A percentile compares a stretch with the other conserved stretches of the same genome.
phyloP scores from a whole-genome alignment of 805 yeast species.

The Pichia heedii region DNA sequence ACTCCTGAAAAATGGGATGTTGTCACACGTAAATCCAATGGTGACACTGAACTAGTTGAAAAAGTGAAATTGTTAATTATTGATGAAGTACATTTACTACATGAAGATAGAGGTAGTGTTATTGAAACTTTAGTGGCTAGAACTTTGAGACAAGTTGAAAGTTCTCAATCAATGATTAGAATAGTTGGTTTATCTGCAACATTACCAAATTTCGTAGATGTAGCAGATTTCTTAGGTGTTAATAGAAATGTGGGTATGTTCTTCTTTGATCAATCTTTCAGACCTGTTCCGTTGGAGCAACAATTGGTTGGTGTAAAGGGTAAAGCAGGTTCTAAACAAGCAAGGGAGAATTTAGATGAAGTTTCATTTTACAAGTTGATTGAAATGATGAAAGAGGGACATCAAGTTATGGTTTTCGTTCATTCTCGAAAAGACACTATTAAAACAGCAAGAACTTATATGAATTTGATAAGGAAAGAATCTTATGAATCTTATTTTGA shows the following conservation, averaged over 20 bases:
- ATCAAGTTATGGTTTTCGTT: slow-evolving; percentile 94
- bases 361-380: slow-evolving; percentile 69
- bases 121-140: slow-evolving; percentile 92
- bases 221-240: slow-evolving; percentile 90
- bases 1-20: slow-evolving; percentile 99
- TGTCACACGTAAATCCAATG: slow-evolving; percentile 86
- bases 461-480: slow-evolving; percentile 54
- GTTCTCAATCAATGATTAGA: slow-evolving; percentile 86
- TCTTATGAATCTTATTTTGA: slow-evolving; percentile 53
- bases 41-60: slow-evolving; percentile 76
- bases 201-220: slow-evolving; percentile 83
- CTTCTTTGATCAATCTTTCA: slow-evolving; percentile 83
- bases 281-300: slow-evolving; percentile 92
- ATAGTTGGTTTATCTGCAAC: slow-evolving; percentile 95
- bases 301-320: slow-evolving; percentile 81
- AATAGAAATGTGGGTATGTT: slow-evolving; percentile 88
- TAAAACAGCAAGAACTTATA: slow-evolving; percentile 68
- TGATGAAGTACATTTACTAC: slow-evolving; percentile 93
- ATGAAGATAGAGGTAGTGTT: slow-evolving; percentile 97
- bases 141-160: slow-evolving; percentile 89
- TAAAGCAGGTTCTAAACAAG: slow-evolving; percentile 67
- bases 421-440: slow-evolving; percentile 92
- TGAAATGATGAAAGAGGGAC: slow-evolving; percentile 57
- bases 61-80: slow-evolving; percentile 81
- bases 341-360: slow-evolving; percentile 64